Evolutionary conservation across 305 asterid species (phyloP), one percentile per base, ranked within the genome.

Genomic region (Fraxinus ornus): DNA sequence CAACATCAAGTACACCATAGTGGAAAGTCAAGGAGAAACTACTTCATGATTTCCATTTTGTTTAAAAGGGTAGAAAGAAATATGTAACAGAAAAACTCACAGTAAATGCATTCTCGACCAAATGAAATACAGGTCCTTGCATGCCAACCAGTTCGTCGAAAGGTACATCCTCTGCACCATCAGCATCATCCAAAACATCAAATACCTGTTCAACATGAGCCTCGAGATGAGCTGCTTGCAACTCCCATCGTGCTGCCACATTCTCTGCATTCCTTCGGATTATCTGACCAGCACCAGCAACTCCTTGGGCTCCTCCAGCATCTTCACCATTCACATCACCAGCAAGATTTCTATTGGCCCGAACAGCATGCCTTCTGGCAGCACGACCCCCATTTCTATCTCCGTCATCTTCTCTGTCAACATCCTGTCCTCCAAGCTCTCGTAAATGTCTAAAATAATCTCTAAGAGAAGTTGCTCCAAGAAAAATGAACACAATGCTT

Each of bases 51-150:
- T 7, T 73, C 32, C 5, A 44, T 12, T 41, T 28, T 33, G 26
- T 22, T 62, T 17, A 33, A 70, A 80, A 79, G 75, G 26, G 26
- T 8, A 15, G 68, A 44, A 80, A 12, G 5, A 52, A 84, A 19
- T 12, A 79, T 52, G 64, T n/a, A 52, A 78, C n/a, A 80, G 21
- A 80, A 49, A 80, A 75, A 89, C 97, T 86, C 85, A 96, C 99
- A 6, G 99, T 96, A 89, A 96, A 96, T 66, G 98, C 98, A 84
- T 94, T 96, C 86, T 96, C 99, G 83, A 94, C 97, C 83, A 96
- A 91, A 90, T 96, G 99, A 83, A 96, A 96, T 35, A 96, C 95
- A 64, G 99, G 99, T 68, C 99, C 99, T 91, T 94, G 98, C 99
- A 96, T 96, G 87, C 99, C 99, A 82, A 96, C 99, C 86, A 96